Evolutionary conservation across 257 asterid genomes (phyloP), one percentile per base, ranked within the genome.

Genomic region (Solanum pennellii): DNA sequence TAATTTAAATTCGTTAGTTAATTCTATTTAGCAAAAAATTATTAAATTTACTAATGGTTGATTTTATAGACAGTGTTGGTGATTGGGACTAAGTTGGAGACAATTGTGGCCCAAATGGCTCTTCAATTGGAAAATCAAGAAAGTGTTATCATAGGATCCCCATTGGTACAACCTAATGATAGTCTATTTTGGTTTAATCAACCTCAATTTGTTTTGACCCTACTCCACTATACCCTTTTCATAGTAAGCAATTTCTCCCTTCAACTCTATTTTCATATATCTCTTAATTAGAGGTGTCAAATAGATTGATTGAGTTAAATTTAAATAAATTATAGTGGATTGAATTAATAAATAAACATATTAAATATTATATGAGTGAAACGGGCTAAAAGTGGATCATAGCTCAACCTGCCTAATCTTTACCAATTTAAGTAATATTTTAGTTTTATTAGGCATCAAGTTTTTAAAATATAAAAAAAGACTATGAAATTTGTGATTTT

Each of bases 31-130:
- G 39, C 1, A 1, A 68, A 6, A 3, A 27, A 68, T 68, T 68
- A 66, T 25, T 25, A 37, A 42, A 52, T 83, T 56, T 83, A 45
- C 39, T 59, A 37, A n/a, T 56, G 18, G 35, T 56, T 60, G 75
- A 12, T 86, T 29, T 49, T 88, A 87, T 82, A 96, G 99, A 89
- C 89, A 45, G 96, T 94, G 84, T 73, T 96, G 82, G 87, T 88
- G 4, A 89, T 94, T 31, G 99, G 99, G 27, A 93, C 97, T 1
- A 96, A 96, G 87, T 88, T 95, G 85, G 94, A 94, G 92, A 91
- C 91, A 12, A 85, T 95, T 20, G 95, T 96, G 29, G 96, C 97
- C 18, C 90, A 90, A 87, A 93, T 96, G 99, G 98, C 96, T 3
- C 77, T 91, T 91, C 89, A 90, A 83, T 65, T 94, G 23, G 89